A percentile compares a stretch with the other conserved stretches of the same genome.
phyloP scores from a whole-genome alignment of 2,329 filamentous ascomycete genomes.

The Penicillium brasilianum region DNA sequence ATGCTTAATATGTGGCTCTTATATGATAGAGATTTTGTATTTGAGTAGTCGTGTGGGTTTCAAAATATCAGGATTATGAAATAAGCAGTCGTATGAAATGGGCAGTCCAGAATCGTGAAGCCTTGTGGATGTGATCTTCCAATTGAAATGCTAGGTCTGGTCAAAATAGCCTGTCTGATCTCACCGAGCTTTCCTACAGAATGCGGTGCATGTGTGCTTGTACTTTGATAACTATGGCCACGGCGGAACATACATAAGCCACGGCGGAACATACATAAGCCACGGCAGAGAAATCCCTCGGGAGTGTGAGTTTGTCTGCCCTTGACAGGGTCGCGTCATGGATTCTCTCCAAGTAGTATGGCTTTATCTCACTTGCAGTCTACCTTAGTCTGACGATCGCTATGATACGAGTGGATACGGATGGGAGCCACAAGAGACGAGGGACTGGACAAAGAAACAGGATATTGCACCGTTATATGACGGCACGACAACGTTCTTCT shows the following conservation, averaged over 20 bases:
- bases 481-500: neutral
- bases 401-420: neutral
- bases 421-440: neutral
- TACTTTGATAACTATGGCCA: constrained; percentile 2
- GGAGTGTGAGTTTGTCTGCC: neutral
- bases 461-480: neutral
- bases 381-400: neutral
- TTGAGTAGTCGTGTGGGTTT: too few species aligned
- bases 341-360: too few species aligned
- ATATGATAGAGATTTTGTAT: neutral
- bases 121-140: neutral
- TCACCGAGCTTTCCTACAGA: neutral
- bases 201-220: neutral
- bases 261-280: neutral
- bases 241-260: neutral
- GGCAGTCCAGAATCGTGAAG: neutral
- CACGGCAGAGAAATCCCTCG: too few species aligned
- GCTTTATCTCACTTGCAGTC: neutral
- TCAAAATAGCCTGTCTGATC: neutral
- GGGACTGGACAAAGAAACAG: neutral
- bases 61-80: too few species aligned
- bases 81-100: neutral
- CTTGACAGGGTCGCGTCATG: neutral
- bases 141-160: neutral
- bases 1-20: neutral